Evolutionary conservation across 495 filamentous ascomycete genomes (phyloP), one percentile per base, ranked within the genome.

Genomic region (Lepidopterella palustris): DNA sequence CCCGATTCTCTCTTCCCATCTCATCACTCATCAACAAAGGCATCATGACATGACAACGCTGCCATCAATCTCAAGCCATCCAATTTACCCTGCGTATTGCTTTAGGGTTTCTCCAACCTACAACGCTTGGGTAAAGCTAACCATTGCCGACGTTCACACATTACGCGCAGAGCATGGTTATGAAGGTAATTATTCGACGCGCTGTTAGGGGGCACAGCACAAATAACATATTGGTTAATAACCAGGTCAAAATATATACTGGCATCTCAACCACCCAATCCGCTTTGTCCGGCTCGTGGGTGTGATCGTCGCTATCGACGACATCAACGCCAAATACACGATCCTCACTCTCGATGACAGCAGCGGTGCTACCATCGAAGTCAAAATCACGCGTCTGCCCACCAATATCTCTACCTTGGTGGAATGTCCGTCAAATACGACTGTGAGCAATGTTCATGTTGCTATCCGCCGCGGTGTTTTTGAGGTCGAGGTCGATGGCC

Each of bases 181-280:
- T 72, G 78, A 84, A 78, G 89, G 88, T 88, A 73, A 47, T n/a
- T 25, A 25, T 35, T 28, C 20, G 13, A 3, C 49, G 21, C 32
- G 25, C 18, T 18, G 32, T 40, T 9, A 0, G 0, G 39, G 47
- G 57, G 20, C 40, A 15, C 49, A 59, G 53, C 57, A 45, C 31
- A 5, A 13, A 10, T 31, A 13, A 58, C 24, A 31, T 23, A 39
- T 15, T 28, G 26, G 4, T 9, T 45, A 9, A 47, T 42, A 26
- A 28, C 47, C 60, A 92, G 86, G 82, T 54, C 84, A 89, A 71
- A 75, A 84, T 65, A 73, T 92, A 20, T 93, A 82, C 75, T 91
- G 92, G 75, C 78, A 86, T 75, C 68, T 79, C 31, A 97, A 97
- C 76, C 90, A 97, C 72, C 93, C 95, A 0, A 87, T 97, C 59